Conservation (phyloP, 768 basidiomycete genomes). For the Exsudoporus frostii region DNA sequence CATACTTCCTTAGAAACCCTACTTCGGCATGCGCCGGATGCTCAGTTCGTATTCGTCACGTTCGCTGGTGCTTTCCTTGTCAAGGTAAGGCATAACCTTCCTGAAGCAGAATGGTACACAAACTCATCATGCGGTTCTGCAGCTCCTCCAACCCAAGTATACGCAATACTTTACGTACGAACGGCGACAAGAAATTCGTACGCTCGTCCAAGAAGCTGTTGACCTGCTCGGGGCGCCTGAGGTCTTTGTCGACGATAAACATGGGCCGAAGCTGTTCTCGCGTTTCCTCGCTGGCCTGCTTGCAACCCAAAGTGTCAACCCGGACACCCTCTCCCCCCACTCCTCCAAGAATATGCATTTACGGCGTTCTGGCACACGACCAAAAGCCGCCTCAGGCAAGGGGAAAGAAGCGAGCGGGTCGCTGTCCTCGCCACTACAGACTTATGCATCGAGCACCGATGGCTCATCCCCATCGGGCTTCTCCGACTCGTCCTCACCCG, state of each 20-base stretch:
- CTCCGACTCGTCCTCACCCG: constrained; percentile 40
- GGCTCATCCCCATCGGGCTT: constrained; percentile 27
- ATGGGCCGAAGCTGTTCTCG: constrained; percentile 78
- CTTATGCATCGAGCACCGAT: constrained; percentile 11
- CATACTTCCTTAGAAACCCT: constrained; percentile 41
- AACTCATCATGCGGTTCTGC: neutral
- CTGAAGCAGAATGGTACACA: neutral
- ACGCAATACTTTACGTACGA: constrained; percentile 55
- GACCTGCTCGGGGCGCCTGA: constrained; percentile 66
- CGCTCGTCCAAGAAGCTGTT: constrained; percentile 61
- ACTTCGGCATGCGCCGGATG: constrained; percentile 73
- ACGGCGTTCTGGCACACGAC: constrained; percentile 8
- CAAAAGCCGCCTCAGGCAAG: constrained; percentile 8
- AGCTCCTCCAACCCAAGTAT: constrained; percentile 81
- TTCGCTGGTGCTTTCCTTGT: constrained; percentile 83
- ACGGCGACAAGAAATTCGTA: constrained; percentile 58
- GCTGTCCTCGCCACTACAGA: neutral
- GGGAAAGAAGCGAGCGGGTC: constrained; percentile 8
- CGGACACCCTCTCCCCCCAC: constrained; percentile 10
- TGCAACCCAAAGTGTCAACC: constrained; percentile 47
- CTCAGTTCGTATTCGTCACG: constrained; percentile 74
- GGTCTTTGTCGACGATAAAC: constrained; percentile 75
- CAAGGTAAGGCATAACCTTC: constrained; percentile 46
- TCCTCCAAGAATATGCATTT: constrained; percentile 23
- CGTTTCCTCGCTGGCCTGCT: constrained; percentile 74